Percentiles rank a stretch among this genome's conserved stretches.
phyloP scores from a whole-genome alignment of 1,284 basidiomycete species.

The Rhodotorula glutinis region DNA sequence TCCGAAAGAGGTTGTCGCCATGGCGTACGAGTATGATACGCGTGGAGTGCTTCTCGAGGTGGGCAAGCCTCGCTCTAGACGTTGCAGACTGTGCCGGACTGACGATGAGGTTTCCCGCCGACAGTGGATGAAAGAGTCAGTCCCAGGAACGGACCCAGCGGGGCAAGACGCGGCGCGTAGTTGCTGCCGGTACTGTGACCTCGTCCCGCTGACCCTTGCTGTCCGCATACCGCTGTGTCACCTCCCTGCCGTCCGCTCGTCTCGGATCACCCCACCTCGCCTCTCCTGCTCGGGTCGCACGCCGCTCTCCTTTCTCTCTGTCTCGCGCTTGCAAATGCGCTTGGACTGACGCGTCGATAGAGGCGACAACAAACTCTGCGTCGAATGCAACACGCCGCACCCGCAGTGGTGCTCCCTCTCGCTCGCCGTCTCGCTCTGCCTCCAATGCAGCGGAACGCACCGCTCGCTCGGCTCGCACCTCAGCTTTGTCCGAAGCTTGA shows the following conservation, averaged over 20 bases:
- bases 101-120: not conserved
- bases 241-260: not conserved
- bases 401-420: constrained; percentile 25
- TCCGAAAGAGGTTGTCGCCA: not conserved
- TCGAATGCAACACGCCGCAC: constrained; percentile 31
- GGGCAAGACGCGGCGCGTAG: not conserved
- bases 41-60: constrained; percentile 37
- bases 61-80: not conserved
- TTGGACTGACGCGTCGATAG: not conserved
- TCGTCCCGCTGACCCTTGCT: not conserved
- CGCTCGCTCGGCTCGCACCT: constrained; percentile 84
- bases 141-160: not conserved
- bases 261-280: not conserved
- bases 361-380: constrained; percentile 39
- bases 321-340: too few species aligned
- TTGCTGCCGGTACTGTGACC: not conserved
- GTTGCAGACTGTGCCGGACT: not conserved
- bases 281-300: too few species aligned
- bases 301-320: not conserved
- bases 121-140: constrained; percentile 41
- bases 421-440: constrained; percentile 75
- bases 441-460: constrained; percentile 85
- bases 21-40: constrained; percentile 37
- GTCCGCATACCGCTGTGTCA: not conserved
- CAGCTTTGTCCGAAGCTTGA: constrained; percentile 53